These are phyloP conservation scores for Mortierella antarctica DNA, from an alignment of 192 early-diverging fungal species.

Conservation along the genomic window DNA sequence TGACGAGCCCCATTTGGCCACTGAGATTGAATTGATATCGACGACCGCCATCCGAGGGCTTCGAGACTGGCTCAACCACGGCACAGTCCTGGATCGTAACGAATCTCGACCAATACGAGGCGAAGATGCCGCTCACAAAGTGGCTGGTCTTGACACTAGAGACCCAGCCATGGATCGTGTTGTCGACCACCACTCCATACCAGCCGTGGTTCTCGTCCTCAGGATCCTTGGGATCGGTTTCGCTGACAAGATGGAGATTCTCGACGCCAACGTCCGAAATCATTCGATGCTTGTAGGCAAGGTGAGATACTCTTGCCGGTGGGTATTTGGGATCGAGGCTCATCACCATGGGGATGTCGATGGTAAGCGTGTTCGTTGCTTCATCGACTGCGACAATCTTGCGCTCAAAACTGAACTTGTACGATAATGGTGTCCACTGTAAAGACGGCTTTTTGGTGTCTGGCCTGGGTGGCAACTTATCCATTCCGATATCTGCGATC, in stretches of 20 bases:
- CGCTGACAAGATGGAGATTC: constrained; percentile 34
- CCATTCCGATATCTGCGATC: constrained; percentile 42
- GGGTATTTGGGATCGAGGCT: constrained; percentile 45
- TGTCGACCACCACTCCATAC: constrained; percentile 44
- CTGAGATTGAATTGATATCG: constrained; percentile 50
- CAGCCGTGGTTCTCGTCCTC: constrained; percentile 48
- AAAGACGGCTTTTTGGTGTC: constrained; percentile 10
- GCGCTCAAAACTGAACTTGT: constrained; percentile 44
- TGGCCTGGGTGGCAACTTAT: constrained; percentile 31
- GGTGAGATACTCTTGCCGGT: constrained; percentile 35
- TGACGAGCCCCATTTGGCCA: constrained; percentile 50
- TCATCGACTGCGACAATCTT: constrained; percentile 44
- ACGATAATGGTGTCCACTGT: constrained; percentile 39
- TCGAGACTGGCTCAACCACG: constrained; percentile 41
- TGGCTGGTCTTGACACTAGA: constrained; percentile 36
- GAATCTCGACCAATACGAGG: constrained; percentile 30
- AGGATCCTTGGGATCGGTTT: constrained; percentile 13
- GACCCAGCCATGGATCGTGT: constrained; percentile 37
- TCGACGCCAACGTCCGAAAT: constrained; percentile 46
- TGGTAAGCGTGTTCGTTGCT: constrained; percentile 24
- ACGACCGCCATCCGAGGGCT: constrained; percentile 42
- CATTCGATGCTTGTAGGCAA: constrained; percentile 31
- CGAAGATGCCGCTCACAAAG: constrained; percentile 47
- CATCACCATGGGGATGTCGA: constrained; percentile 52
- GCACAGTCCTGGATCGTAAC: constrained; percentile 52